Evolutionary conservation across 2,329 filamentous ascomycete genomes (phyloP).

Genomic region (Didymella pinodella): DNA sequence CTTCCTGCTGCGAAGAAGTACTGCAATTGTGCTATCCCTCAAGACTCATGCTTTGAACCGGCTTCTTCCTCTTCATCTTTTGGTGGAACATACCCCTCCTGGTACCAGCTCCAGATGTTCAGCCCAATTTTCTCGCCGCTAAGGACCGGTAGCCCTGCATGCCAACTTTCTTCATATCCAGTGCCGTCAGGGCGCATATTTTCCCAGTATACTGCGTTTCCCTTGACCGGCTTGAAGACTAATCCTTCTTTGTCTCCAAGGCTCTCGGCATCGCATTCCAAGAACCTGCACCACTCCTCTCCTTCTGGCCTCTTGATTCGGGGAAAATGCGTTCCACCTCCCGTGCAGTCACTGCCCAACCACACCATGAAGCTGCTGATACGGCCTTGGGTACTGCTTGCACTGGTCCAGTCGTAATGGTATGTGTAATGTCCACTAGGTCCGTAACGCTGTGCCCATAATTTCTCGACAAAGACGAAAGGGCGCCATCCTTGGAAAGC

Average conservation of each 20-base stretch:
- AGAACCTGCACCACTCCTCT: conserved; percentile 63
- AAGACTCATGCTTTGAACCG: neutral
- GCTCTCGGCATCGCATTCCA: conserved; percentile 58
- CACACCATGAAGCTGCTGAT: conserved; percentile 71
- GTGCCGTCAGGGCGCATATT: conserved; percentile 64
- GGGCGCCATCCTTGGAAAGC: conserved; percentile 67
- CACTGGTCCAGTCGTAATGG: conserved; percentile 63
- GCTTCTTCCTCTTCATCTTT: conserved; percentile 9
- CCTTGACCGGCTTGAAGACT: conserved; percentile 65
- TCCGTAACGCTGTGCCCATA: conserved; percentile 69
- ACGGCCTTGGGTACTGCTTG: conserved; percentile 51
- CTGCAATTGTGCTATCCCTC: neutral
- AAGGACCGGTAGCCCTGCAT: conserved; percentile 66
- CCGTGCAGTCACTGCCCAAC: conserved; percentile 59
- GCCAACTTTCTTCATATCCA: conserved; percentile 67
- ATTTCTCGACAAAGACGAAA: conserved; percentile 65
- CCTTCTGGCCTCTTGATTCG: conserved; percentile 56
- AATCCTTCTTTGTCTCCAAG: conserved; percentile 54
- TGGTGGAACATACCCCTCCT: conserved; percentile 45
- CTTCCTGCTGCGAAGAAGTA: neutral
- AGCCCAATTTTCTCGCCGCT: conserved; percentile 66
- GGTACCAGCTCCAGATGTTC: conserved; percentile 72
- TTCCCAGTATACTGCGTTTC: conserved; percentile 70
- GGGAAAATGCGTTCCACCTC: conserved; percentile 69
- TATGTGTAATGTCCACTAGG: conserved; percentile 64